A percentile compares a stretch with the other conserved stretches of the same genome.
These are phyloP conservation scores for Pseudogymnoascus sp. DNA, from an alignment of 2,329 filamentous ascomycete species.

Conservation along the genomic window DNA sequence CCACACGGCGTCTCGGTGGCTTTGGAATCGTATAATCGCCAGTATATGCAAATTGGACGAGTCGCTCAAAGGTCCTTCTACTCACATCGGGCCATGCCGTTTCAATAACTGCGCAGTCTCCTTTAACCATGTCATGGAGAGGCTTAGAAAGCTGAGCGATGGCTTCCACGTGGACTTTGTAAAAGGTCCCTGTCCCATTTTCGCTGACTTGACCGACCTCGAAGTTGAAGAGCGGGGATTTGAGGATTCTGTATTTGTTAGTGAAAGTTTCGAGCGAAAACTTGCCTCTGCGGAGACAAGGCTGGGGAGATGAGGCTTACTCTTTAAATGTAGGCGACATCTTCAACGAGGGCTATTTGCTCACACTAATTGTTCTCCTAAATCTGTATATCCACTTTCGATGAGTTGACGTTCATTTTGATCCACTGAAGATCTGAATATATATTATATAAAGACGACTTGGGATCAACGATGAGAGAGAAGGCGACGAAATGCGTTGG, in stretches of 20 bases:
- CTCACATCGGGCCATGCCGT: constrained; percentile 15
- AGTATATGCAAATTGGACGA: constrained; percentile 20
- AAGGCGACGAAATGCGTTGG: neutral
- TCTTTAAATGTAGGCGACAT: constrained; percentile 16
- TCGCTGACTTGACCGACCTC: too few relatives aligned
- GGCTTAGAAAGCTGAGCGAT: constrained; percentile 17
- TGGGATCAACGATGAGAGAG: neutral
- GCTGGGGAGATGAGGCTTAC: constrained; percentile 5
- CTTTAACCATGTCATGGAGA: neutral
- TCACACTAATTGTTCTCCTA: neutral
- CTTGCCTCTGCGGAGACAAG: neutral
- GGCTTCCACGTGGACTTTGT: constrained; percentile 16
- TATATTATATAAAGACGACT: neutral
- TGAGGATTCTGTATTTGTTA: constrained; percentile 16
- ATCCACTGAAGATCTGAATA: neutral
- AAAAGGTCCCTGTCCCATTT: too few relatives aligned
- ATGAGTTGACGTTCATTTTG: neutral
- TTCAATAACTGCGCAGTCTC: too few relatives aligned
- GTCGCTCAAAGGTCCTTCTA: constrained; percentile 18
- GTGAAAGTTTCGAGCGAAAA: neutral
- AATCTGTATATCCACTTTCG: neutral
- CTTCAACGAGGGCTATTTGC: neutral
- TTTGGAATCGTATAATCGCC: constrained; percentile 18
- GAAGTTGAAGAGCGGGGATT: constrained; percentile 17
- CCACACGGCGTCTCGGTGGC: constrained; percentile 4